Evolutionary conservation across 495 filamentous ascomycete genomes (phyloP).

Genomic region (Annulohypoxylon maeteangense): DNA sequence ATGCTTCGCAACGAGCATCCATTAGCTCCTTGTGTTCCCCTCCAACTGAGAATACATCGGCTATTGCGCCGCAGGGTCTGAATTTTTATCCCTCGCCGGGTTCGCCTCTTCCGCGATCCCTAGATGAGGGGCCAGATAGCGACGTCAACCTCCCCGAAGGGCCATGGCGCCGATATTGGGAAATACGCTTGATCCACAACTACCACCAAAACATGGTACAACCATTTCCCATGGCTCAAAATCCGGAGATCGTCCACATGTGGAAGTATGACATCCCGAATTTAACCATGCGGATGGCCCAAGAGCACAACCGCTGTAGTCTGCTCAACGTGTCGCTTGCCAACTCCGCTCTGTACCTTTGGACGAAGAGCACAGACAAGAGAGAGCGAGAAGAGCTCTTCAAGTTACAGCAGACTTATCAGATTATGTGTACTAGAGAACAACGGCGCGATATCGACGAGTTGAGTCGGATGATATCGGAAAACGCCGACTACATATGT

Average conservation of each 20-base stretch:
- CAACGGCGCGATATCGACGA: conserved; percentile 45
- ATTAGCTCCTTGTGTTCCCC: conserved; percentile 1
- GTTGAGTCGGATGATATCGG: conserved; percentile 22
- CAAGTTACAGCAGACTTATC: conserved; percentile 47
- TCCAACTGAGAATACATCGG: conserved; percentile 15
- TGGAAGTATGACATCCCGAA: conserved; percentile 45
- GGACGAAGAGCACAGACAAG: conserved; percentile 46
- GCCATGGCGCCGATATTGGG: conserved; percentile 49
- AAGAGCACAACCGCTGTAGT: conserved; percentile 45
- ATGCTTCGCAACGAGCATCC: background rate
- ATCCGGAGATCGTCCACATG: conserved; percentile 24
- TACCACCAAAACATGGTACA: conserved; percentile 44
- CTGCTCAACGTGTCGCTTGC: conserved; percentile 52
- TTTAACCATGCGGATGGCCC: conserved; percentile 47
- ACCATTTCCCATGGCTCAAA: conserved; percentile 34
- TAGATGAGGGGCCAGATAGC: conserved; percentile 25
- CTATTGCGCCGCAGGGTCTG: conserved; percentile 27
- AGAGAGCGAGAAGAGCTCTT: conserved; percentile 45
- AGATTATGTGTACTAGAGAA: conserved; percentile 43
- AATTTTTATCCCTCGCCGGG: conserved; percentile 38
- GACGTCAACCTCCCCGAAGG: conserved; percentile 47
- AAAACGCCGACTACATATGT: conserved; percentile 45
- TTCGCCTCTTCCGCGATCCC: conserved; percentile 32
- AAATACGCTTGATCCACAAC: conserved; percentile 52
- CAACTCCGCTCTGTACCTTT: conserved; percentile 50